Evolutionary conservation across 495 filamentous ascomycete species (phyloP), one percentile per base, ranked within the genome.

Genomic region (Rusavskia elegans): DNA sequence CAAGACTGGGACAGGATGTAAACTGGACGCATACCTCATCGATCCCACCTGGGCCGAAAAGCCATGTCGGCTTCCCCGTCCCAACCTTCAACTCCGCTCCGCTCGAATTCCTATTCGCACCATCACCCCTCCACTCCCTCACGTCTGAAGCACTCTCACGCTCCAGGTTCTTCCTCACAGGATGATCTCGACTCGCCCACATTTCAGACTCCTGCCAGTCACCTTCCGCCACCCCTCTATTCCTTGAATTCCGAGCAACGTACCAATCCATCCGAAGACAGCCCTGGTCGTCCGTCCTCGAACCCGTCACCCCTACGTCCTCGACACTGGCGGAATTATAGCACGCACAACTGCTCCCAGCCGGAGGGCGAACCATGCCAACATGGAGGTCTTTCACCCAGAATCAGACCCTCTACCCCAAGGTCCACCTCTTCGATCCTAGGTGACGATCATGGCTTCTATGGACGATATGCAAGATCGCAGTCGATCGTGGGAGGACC

Each of bases 151-250:
- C 37, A 50, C 10, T 38, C 30, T 3, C 42, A 20, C 50, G 63
- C 27, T 59, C 57, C 19, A 49, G 51, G 35, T 56, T 1, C 48
- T n/a, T 50, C 49, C 51, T 54, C 50, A 45, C 32, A 59, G 55
- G 49, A 63, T 48, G 49, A 52, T 54, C n/a, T 29, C 16, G 17
- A 46, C 14, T 46, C 44, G 6, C 44, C 44, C 9, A 17, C 44
- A 7, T 29, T 46, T 23, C 17, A 23, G 14, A 29, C 20, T 13
- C 23, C 44, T 16, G 14, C 44, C 23, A 29, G 23, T 29, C 44
- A n/a, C 44, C 23, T 29, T 30, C 9, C 23, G 19, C 14, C 44
- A 29, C 44, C 44, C 21, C 44, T 46, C 17, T 21, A 29, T 29
- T 13, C 44, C 23, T 29, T 46, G 8, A 46, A 46, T 46, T n/a